phyloP scores from a whole-genome alignment of 1,284 basidiomycete genomes.

The Naganishia cerealis region DNA sequence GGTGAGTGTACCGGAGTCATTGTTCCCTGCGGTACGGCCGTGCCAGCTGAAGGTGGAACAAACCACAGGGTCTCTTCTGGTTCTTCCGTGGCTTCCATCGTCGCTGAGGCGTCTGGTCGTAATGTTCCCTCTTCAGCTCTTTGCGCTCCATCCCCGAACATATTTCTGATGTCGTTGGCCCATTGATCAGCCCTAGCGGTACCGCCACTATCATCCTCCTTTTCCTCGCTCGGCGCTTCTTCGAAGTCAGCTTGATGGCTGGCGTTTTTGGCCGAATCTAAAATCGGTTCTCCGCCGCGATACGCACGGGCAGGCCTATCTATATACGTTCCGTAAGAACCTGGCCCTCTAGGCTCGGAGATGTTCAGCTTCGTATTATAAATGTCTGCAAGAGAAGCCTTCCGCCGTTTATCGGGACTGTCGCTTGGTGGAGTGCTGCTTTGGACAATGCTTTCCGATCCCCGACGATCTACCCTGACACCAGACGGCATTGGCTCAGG shows the following conservation, averaged over 20 bases:
- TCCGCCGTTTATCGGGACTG: slow-evolving; percentile 8
- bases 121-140: slow-evolving; percentile 26
- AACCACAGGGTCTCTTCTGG: slow-evolving; percentile 35
- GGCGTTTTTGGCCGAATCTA: slow-evolving; percentile 1
- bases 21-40: background rate
- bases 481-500: slow-evolving; percentile 23
- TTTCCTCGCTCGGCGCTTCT: slow-evolving; percentile 29
- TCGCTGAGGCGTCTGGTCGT: background rate
- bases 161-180: slow-evolving; percentile 38
- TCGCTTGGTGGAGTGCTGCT: background rate
- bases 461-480: slow-evolving; percentile 34
- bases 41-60: slow-evolving; percentile 28
- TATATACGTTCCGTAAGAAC: background rate
- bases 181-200: slow-evolving; percentile 46
- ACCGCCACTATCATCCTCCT: slow-evolving; percentile 43
- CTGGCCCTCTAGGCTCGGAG: background rate
- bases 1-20: background rate
- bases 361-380: background rate
- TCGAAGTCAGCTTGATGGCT: background rate
- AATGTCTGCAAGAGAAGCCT: slow-evolving; percentile 16
- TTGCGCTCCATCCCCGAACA: slow-evolving; percentile 34
- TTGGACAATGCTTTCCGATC: slow-evolving; percentile 27
- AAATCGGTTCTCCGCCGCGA: background rate
- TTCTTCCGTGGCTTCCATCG: slow-evolving; percentile 9
- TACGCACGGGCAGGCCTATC: background rate